A percentile compares a stretch with the other conserved stretches of the same genome.
These are phyloP conservation scores for Pseudozyma flocculosa DNA, from an alignment of 1,284 basidiomycete genomes.

Conservation along the genomic window DNA sequence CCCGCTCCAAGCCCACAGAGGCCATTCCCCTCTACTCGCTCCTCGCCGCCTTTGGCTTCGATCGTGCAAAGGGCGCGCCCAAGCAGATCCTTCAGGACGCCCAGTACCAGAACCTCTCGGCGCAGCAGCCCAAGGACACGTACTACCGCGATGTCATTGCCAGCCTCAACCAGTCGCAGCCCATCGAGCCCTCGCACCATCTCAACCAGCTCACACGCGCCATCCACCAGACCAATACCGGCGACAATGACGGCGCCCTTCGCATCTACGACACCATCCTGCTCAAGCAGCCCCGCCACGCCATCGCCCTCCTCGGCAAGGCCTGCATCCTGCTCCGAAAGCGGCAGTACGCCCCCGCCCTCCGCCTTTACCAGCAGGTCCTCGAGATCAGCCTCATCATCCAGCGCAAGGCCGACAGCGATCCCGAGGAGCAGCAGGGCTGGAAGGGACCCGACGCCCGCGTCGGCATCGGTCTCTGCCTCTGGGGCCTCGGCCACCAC, in stretches of 20 bases:
- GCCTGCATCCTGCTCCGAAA: constrained; percentile 50
- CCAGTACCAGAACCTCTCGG: constrained; percentile 40
- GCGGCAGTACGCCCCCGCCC: constrained; percentile 41
- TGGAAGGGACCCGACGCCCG: constrained; percentile 54
- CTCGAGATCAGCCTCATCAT: constrained; percentile 41
- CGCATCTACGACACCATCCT: constrained; percentile 41
- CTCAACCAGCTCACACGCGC: constrained; percentile 38
- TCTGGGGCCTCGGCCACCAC: constrained; percentile 47
- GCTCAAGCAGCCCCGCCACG: constrained; percentile 30
- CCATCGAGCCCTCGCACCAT: constrained; percentile 35
- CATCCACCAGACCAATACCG: constrained; percentile 31
- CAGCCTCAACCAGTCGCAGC: constrained; percentile 22
- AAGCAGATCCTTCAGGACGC: constrained; percentile 50
- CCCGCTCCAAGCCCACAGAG: constrained; percentile 34
- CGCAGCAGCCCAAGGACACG: constrained; percentile 28
- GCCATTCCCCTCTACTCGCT: constrained; percentile 38
- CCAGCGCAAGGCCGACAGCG: constrained; percentile 30
- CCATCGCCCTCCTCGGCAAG: constrained; percentile 51
- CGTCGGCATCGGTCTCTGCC: constrained; percentile 54
- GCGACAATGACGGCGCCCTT: constrained; percentile 37
- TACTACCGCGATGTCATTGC: constrained; percentile 26
- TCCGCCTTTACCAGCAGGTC: constrained; percentile 51
- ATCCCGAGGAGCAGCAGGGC: constrained; percentile 16
- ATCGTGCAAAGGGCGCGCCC: constrained; percentile 38
- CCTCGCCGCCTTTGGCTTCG: constrained; percentile 39